Evolutionary conservation across 2,329 filamentous ascomycete species (phyloP).

Genomic region (Diaporthe sp.): DNA sequence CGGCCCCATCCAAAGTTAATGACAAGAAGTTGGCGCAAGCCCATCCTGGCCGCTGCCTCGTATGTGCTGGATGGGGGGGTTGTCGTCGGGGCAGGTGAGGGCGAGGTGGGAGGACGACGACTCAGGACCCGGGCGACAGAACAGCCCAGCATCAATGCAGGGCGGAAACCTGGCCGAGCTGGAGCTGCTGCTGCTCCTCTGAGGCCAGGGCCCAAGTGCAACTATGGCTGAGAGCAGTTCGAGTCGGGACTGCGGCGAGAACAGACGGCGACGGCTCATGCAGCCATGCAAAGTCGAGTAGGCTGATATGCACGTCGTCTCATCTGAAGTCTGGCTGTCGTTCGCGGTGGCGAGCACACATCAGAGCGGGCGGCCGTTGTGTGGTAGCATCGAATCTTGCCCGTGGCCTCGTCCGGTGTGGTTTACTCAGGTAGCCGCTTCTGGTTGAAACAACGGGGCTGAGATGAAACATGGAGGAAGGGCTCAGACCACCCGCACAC

Average conservation of each 20-base stretch:
- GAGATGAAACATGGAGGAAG: conserved; percentile 36
- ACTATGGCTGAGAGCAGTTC: conserved; percentile 4
- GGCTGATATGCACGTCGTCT: conserved; percentile 30
- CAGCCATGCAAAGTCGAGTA: background rate
- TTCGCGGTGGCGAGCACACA: conserved; percentile 28
- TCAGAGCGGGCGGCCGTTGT: conserved; percentile 24
- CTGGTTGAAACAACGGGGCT: conserved; percentile 32
- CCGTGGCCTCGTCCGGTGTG: conserved; percentile 14
- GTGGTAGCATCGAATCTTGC: conserved; percentile 21
- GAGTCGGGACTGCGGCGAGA: conserved; percentile 25
- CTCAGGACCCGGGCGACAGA: conserved; percentile 13
- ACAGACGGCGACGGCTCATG: conserved; percentile 20
- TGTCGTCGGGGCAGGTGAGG: conserved; percentile 11
- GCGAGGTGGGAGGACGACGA: conserved; percentile 3
- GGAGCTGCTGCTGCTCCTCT: background rate
- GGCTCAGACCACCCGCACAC: conserved; percentile 16
- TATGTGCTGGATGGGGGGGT: background rate
- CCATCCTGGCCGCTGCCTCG: conserved; percentile 12
- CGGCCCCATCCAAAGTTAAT: conserved; percentile 15
- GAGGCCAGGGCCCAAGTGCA: background rate
- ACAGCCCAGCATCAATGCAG: conserved; percentile 8
- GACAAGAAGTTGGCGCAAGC: conserved; percentile 14
- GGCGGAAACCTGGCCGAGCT: background rate
- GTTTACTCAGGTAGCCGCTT: conserved; percentile 25
- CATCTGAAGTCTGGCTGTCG: conserved; percentile 29